phyloP scores from a whole-genome alignment of 139 green algal genomes.

The Picochlorum sp. region DNA sequence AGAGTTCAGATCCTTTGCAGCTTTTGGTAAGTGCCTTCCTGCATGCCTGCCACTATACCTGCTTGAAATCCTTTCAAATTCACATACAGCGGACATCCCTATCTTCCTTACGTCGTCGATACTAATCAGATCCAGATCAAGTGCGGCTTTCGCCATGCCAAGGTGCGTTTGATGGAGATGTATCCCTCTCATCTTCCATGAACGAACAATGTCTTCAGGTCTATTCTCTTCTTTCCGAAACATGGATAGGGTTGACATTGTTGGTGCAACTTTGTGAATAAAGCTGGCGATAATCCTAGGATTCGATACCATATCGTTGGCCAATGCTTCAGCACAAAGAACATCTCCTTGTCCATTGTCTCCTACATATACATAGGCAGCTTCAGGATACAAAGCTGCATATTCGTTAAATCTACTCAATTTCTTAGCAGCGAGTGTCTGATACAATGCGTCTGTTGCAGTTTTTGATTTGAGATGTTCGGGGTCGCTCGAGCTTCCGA shows the following conservation, averaged over 20 bases:
- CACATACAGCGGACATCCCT: conserved; percentile 12
- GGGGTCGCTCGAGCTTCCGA: background rate
- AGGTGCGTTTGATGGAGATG: conserved; percentile 36
- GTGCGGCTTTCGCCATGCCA: conserved; percentile 33
- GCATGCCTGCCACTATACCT: conserved; percentile 22
- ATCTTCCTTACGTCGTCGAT: conserved; percentile 23
- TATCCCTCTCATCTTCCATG: conserved; percentile 33
- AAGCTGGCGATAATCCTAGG: conserved; percentile 31
- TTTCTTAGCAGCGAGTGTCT: conserved; percentile 42
- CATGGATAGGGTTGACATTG: conserved; percentile 24
- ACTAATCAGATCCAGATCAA: conserved; percentile 33
- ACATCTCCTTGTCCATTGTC: conserved; percentile 64
- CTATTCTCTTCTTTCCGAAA: conserved; percentile 5
- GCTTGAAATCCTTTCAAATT: conserved; percentile 22
- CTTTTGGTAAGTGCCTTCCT: conserved; percentile 21
- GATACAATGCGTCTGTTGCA: conserved; percentile 20
- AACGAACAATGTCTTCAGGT: conserved; percentile 18
- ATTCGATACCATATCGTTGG: conserved; percentile 8
- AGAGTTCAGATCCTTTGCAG: conserved; percentile 27
- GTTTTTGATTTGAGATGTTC: background rate
- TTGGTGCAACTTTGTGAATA: conserved; percentile 33
- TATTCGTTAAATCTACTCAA: conserved; percentile 41
- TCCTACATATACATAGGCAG: conserved; percentile 46
- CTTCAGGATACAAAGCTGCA: conserved; percentile 48
- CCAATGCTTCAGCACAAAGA: conserved; percentile 41